phyloP scores from a whole-genome alignment of 345 rosid species.

The Salix udensis region DNA sequence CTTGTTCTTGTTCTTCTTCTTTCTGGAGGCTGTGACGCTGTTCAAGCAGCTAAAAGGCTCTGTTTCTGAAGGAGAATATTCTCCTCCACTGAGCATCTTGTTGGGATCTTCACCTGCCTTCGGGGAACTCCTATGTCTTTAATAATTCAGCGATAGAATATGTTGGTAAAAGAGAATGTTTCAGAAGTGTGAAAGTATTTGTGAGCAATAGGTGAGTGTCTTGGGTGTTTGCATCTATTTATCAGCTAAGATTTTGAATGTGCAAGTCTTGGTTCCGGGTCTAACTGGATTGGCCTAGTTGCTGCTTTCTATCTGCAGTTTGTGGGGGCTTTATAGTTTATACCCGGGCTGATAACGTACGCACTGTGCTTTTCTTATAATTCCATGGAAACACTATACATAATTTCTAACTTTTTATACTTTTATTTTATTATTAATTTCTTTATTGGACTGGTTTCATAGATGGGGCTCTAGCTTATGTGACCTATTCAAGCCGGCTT shows the following conservation, averaged over 20 bases:
- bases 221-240: neutral
- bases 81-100: slow-evolving; percentile 39
- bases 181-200: neutral
- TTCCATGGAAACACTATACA: neutral
- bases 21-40: slow-evolving; percentile 22
- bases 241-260: neutral
- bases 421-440: neutral
- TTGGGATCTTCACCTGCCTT: neutral
- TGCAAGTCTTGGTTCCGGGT: neutral
- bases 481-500: slow-evolving; percentile 13
- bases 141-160: neutral
- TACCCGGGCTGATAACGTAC: slow-evolving; percentile 24
- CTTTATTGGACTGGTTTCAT: neutral
- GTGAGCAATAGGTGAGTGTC: neutral
- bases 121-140: neutral
- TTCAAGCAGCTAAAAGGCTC: slow-evolving; percentile 27
- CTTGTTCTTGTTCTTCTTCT: slow-evolving; percentile 50
- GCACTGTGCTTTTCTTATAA: slow-evolving; percentile 19
- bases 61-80: slow-evolving; percentile 32
- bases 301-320: neutral
- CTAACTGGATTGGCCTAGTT: neutral
- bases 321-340: neutral
- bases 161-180: neutral
- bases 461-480: neutral
- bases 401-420: neutral